A percentile compares a stretch with the other conserved stretches of the same genome.
phyloP scores from a whole-genome alignment of 108 stramenopile genomes.

The Aurantiochytrium sp. region DNA sequence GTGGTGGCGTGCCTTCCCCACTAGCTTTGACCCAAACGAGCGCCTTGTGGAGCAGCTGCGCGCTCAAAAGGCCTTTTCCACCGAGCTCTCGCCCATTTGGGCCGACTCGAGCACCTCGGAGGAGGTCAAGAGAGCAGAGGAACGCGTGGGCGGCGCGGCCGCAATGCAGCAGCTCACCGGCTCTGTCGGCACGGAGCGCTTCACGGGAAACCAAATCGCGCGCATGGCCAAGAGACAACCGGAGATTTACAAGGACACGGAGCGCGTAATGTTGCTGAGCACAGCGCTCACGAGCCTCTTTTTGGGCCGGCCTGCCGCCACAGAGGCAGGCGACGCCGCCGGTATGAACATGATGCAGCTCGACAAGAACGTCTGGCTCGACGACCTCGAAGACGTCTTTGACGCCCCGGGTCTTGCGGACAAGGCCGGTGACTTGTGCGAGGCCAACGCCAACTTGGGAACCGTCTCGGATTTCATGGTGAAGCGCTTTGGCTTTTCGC shows the following conservation, averaged over 20 bases:
- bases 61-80: background rate
- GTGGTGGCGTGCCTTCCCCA: constrained; percentile 2
- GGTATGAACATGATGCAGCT: constrained; percentile 10
- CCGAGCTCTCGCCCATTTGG: background rate
- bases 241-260: background rate
- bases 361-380: background rate
- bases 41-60: background rate
- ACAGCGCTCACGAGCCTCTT: background rate
- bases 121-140: background rate
- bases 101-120: constrained; percentile 16
- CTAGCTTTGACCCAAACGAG: background rate
- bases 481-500: background rate
- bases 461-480: background rate
- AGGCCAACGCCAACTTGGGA: background rate
- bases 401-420: background rate
- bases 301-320: background rate
- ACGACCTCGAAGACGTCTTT: background rate
- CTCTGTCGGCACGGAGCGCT: background rate
- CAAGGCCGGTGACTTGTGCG: background rate
- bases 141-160: background rate
- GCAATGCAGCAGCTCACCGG: background rate
- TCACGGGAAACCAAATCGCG: background rate
- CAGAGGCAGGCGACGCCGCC: background rate
- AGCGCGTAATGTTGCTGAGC: background rate
- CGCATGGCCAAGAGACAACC: background rate